Conservation (phyloP, 176 grass and related monocot genomes). For the Bolboschoenus planiculmis region DNA sequence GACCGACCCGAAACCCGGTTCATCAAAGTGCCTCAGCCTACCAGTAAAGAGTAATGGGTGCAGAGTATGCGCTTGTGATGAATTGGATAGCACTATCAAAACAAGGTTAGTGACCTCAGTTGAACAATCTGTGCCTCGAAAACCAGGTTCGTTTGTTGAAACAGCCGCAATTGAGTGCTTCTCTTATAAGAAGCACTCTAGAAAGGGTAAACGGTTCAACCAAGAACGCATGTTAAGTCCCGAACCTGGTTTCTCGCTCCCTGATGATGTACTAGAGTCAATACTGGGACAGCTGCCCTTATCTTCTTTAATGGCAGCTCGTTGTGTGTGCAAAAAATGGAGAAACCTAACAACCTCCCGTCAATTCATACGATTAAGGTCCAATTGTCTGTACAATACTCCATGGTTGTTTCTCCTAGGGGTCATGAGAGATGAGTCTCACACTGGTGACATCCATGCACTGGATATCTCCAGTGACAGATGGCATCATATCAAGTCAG, state of each 20-base stretch:
- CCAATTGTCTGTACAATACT: constrained; percentile 13
- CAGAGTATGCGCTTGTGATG: constrained; percentile 69
- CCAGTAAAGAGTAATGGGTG: constrained; percentile 50
- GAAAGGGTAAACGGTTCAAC: constrained; percentile 13
- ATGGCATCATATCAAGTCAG: constrained; percentile 44
- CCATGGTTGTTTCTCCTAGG: constrained; percentile 82
- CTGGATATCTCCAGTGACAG: constrained; percentile 52
- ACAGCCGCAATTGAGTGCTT: constrained; percentile 30
- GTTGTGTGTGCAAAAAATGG: constrained; percentile 88
- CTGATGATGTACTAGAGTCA: constrained; percentile 81
- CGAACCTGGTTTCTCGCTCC: constrained; percentile 27
- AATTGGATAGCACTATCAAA: constrained; percentile 33
- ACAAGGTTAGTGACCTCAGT: constrained; percentile 21
- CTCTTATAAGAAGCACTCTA: constrained; percentile 22
- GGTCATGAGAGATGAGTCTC: constrained; percentile 45
- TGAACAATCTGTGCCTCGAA: background rate
- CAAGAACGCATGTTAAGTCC: background rate
- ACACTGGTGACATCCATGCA: constrained; percentile 46
- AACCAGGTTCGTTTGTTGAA: background rate
- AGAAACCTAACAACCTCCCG: constrained; percentile 47
- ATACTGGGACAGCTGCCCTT: constrained; percentile 64
- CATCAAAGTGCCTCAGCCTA: constrained; percentile 41
- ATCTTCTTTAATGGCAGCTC: constrained; percentile 51
- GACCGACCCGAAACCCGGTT: background rate
- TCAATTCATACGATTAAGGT: constrained; percentile 53